Evolutionary conservation across 176 grass and related monocot species (phyloP), one percentile per base, ranked within the genome.

Genomic region (Ananas comosus): DNA sequence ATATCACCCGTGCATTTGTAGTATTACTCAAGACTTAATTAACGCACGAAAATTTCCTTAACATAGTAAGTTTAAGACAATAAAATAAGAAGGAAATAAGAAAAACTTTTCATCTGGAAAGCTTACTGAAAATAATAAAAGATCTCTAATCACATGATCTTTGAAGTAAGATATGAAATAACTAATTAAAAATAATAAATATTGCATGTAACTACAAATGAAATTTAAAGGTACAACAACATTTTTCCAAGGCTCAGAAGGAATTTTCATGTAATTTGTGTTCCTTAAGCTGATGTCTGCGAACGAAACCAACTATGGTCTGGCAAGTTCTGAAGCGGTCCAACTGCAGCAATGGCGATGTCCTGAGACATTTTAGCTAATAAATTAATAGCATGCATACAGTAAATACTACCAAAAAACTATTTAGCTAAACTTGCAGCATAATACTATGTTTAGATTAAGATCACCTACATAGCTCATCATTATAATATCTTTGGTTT

Each of bases 271-370:
- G 48, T 22, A 29, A 50, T 78, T 70, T 28, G 21, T 72, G 63
- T 72, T 51, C 66, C 14, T 69, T 64, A 28, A 56, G 33, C 14
- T 18, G 54, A 22, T 51, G 84, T 88, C 66, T 79, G 82, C 10
- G 82, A 81, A 49, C 82, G 82, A 73, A 97, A 97, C 94, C 94
- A 97, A 83, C 76, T 82, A 61, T 79, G 86, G 18, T 85, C 89
- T 64, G 94, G 94, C 72, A 97, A 90, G 29, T 83, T 68, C 11
- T 72, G 53, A 78, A 90, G 64, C 3, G 53, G 84, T 53, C 93
- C 93, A 11, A 90, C 69, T 53, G 84, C 93, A 79, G 86, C 86
- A 70, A 92, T 29, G 67, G 94, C 94, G 58, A 97, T 51, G 73
- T 92, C 89, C 94, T 97, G 81, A 58, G 79, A 61, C 49, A 68